A percentile compares a stretch with the other conserved stretches of the same genome.
phyloP scores from a whole-genome alignment of 2,329 filamentous ascomycete genomes.

The Alternaria infectoria region DNA sequence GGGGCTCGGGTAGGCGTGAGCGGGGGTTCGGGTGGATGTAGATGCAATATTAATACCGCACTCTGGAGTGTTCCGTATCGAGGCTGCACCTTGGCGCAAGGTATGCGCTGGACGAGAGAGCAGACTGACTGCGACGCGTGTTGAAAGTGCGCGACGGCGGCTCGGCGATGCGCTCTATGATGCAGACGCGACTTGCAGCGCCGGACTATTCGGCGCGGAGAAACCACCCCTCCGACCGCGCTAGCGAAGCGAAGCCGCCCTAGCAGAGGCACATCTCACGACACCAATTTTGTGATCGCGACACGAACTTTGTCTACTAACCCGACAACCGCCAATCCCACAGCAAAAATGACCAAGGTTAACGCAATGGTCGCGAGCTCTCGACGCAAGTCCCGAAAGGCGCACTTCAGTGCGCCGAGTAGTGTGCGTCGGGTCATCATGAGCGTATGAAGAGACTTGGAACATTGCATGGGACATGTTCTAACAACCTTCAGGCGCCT shows the following conservation, averaged over 20 bases:
- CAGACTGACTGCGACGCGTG: conserved; percentile 12
- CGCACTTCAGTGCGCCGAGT: conserved; percentile 95
- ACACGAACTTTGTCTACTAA: conserved; percentile 31
- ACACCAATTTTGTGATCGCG: conserved; percentile 24
- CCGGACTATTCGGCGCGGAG: conserved; percentile 4
- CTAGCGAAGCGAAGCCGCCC: conserved; percentile 20
- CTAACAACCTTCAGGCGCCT: conserved; percentile 47
- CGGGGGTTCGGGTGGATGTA: background rate
- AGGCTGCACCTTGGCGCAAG: background rate
- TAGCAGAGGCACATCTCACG: conserved; percentile 14
- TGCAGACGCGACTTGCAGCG: background rate
- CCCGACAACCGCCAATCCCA: conserved; percentile 40
- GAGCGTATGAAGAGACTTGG: conserved; percentile 74
- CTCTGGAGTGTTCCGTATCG: background rate
- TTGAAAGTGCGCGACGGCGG: background rate
- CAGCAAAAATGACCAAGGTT: conserved; percentile 73
- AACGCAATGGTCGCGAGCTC: conserved; percentile 72
- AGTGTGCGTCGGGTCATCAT: conserved; percentile 95
- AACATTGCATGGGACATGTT: conserved; percentile 35
- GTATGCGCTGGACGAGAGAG: background rate
- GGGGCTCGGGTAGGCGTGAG: background rate
- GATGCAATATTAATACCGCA: background rate
- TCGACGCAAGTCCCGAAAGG: conserved; percentile 98
- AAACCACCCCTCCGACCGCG: conserved; percentile 15
- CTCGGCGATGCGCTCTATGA: background rate